phyloP scores from a whole-genome alignment of 768 basidiomycete species.

The Suillus sp. region DNA sequence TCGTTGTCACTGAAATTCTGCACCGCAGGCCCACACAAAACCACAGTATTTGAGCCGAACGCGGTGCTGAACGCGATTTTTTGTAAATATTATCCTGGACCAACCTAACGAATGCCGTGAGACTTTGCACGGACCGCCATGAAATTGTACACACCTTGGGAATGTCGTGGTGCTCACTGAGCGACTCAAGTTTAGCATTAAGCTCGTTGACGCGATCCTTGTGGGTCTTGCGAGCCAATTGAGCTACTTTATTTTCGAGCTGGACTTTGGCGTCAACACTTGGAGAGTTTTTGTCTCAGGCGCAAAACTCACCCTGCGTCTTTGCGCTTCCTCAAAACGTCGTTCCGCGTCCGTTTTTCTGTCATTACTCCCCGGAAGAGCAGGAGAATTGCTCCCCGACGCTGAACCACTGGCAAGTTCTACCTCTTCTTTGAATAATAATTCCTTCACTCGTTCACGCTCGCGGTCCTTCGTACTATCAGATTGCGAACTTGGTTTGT shows the following conservation, averaged over 20 bases:
- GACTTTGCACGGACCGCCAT: conserved; percentile 31
- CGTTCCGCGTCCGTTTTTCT: conserved; percentile 86
- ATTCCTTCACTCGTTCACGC: conserved; percentile 49
- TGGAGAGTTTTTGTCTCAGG: neutral
- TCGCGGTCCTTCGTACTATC: conserved; percentile 47
- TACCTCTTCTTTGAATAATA: conserved; percentile 50
- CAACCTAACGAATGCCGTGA: conserved; percentile 57
- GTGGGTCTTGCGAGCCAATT: conserved; percentile 82
- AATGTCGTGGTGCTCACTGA: conserved; percentile 94
- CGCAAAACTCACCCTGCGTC: conserved; percentile 60
- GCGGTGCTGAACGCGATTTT: conserved; percentile 33
- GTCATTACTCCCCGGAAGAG: conserved; percentile 46
- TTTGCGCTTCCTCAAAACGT: conserved; percentile 87
- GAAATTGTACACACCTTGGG: conserved; percentile 63
- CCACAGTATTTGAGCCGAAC: conserved; percentile 9
- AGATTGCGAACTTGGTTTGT: conserved; percentile 58
- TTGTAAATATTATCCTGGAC: conserved; percentile 69
- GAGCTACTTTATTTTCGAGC: conserved; percentile 75
- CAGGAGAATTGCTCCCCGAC: conserved; percentile 66
- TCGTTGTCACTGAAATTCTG: conserved; percentile 17
- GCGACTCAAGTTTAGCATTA: conserved; percentile 80
- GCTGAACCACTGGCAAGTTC: conserved; percentile 44
- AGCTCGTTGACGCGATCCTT: conserved; percentile 94
- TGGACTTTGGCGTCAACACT: conserved; percentile 32
- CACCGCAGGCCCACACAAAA: conserved; percentile 5